These are phyloP conservation scores for Ceratocystis cubensis DNA, from an alignment of 2,329 filamentous ascomycete genomes.

Conservation along the genomic window DNA sequence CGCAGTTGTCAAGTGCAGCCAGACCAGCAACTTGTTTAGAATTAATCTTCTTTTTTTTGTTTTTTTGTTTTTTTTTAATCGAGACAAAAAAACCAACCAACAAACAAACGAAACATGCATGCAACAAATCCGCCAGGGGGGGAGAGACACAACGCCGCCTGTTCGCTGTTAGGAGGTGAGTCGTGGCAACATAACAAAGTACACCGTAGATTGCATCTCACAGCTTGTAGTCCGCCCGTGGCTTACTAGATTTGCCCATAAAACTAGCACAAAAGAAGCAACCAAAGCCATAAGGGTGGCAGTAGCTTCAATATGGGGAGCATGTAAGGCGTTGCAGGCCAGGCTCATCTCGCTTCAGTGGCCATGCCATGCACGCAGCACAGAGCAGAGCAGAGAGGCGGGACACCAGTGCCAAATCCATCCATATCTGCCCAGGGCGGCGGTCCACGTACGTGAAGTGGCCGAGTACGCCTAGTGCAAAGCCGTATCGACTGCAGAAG, in stretches of 20 bases:
- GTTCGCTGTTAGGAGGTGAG: background rate
- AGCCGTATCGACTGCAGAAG: background rate
- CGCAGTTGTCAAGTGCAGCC: slow-evolving; percentile 8
- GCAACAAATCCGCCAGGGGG: background rate
- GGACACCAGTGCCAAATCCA: background rate
- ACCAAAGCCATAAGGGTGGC: background rate
- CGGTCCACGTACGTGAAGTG: no score
- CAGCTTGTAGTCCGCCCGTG: background rate
- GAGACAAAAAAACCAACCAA: background rate
- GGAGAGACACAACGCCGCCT: slow-evolving; percentile 1
- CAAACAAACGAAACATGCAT: slow-evolving; percentile 4
- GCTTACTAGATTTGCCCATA: background rate
- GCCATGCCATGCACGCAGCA: background rate
- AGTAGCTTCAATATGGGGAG: background rate
- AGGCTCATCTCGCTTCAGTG: background rate
- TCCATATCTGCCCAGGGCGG: background rate
- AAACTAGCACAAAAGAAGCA: background rate
- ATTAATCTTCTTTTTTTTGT: background rate
- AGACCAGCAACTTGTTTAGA: background rate
- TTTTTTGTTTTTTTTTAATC: background rate
- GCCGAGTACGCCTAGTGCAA: background rate
- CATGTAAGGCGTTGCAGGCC: slow-evolving; percentile 3
- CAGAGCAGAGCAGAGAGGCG: background rate
- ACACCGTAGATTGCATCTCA: background rate
- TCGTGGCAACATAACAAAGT: background rate